A percentile compares a stretch with the other conserved stretches of the same genome.
Conservation (phyloP, 768 basidiomycete genomes). For the Suillus sp. region DNA sequence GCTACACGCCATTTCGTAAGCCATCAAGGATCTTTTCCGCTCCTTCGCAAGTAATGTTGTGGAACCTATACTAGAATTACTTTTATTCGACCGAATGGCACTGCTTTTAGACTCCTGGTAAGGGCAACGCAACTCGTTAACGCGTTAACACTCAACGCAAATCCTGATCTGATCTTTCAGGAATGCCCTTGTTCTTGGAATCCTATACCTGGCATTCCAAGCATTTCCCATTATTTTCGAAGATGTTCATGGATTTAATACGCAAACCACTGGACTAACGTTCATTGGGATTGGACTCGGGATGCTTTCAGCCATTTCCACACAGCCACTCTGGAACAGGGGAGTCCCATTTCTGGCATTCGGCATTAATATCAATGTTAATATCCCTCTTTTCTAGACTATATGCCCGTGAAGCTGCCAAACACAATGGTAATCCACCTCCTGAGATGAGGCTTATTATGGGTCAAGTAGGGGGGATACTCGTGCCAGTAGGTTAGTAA, state of each 20-base stretch:
- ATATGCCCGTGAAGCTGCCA: conserved; percentile 38
- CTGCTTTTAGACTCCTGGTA: conserved; percentile 72
- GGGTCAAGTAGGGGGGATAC: conserved; percentile 68
- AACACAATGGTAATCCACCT: conserved; percentile 50
- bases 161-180: conserved; percentile 23
- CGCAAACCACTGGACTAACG: conserved; percentile 49
- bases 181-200: conserved; percentile 43
- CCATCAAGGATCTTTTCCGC: conserved; percentile 5
- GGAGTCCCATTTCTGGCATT: conserved; percentile 14
- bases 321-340: conserved; percentile 51
- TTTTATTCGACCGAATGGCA: conserved; percentile 74
- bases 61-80: conserved; percentile 46
- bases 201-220: conserved; percentile 56
- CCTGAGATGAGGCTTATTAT: conserved; percentile 68
- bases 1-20: conserved; percentile 74
- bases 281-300: conserved; percentile 56
- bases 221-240: conserved; percentile 57
- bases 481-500: conserved; percentile 57
- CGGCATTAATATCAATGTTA: neutral
- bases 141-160: conserved; percentile 1
- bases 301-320: conserved; percentile 40
- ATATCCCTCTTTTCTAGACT: conserved; percentile 30
- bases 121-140: conserved; percentile 18
- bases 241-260: conserved; percentile 51
- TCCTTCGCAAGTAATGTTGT: conserved; percentile 2